Evolutionary conservation across 2,329 filamentous ascomycete genomes (phyloP), one percentile per base, ranked within the genome.

Genomic region (Colletotrichum zoysiae): DNA sequence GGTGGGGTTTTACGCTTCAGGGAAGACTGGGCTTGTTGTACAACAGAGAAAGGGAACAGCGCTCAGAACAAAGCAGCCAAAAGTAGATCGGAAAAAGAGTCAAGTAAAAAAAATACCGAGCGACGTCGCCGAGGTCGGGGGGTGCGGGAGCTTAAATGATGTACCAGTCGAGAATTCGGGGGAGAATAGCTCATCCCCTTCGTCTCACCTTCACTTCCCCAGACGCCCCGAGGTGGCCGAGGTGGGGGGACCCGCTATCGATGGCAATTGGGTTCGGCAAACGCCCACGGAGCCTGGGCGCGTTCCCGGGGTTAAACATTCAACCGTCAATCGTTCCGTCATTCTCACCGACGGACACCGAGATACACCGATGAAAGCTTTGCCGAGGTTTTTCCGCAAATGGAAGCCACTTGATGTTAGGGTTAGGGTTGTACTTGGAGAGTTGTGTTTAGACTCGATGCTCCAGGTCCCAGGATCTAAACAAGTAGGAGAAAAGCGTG

Each of bases 181-280:
- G 70, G 60, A 70, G 65, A 72, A 65, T 60, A 70, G 70, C 70
- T 72, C 65, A 69, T 69, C 65, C 65, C 59, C 55, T 71, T 63
- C 65, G 26, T 51, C 55, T 48, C 46, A 48, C 46, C 55, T 69
- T 51, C 33, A 26, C 40, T 60, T 69, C 70, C 65, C 70, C 59
- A 55, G 60, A 60, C 44, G 30, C 30, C 30, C 30, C 30, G 30
- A 30, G 30, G 30, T 30, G 59, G 46, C 65, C 46, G 59, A 71
- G 18, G 70, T 71, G 70, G 70, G 70, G 69, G 59, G 16, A 9
- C 70, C 65, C 69, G 59, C 65, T 55, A 40, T 11, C 23, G 59
- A 70, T 69, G 70, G 70, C 70, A 72, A 72, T 72, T 72, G 70
- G 65, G 59, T 70, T 72, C 70, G 70, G 70, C 70, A 72, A 72